Conservation (phyloP, 2,329 filamentous ascomycete species). For the Penicillium hordei region DNA sequence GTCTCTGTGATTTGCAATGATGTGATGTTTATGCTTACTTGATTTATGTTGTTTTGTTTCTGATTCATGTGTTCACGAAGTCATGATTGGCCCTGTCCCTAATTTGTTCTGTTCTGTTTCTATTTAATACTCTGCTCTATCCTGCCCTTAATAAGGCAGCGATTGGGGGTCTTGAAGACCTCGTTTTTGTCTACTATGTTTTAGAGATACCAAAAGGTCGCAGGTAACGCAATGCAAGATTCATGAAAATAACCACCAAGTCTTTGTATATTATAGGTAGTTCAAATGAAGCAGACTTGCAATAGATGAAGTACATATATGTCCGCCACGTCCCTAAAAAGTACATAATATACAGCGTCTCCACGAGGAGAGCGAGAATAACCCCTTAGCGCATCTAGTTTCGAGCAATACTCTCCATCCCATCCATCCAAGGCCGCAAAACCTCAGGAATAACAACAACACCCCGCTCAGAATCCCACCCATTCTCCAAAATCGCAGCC, state of each 20-base stretch:
- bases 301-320: neutral
- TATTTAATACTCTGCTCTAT: neutral
- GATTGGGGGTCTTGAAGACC: neutral
- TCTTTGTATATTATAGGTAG: neutral
- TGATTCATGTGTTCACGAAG: slow-evolving; percentile 23
- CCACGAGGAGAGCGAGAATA: neutral
- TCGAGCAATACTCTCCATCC: slow-evolving; percentile 61
- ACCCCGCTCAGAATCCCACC: slow-evolving; percentile 71
- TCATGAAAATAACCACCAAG: neutral
- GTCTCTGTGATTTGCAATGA: slow-evolving; percentile 15
- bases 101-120: neutral
- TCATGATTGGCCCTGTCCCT: slow-evolving; percentile 14
- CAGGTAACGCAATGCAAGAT: neutral
- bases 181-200: neutral
- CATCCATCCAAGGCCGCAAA: slow-evolving; percentile 81
- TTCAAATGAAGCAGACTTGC: neutral
- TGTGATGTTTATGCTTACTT: slow-evolving; percentile 19
- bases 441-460: slow-evolving; percentile 75
- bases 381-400: neutral
- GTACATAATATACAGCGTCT: slow-evolving; percentile 6
- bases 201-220: neutral
- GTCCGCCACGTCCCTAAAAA: neutral
- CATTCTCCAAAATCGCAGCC: slow-evolving; percentile 85
- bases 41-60: slow-evolving; percentile 8
- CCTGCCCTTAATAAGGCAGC: neutral